Base-by-base conservation (phyloP, 345 rosid genomes). In the Salix caprea region DNA sequence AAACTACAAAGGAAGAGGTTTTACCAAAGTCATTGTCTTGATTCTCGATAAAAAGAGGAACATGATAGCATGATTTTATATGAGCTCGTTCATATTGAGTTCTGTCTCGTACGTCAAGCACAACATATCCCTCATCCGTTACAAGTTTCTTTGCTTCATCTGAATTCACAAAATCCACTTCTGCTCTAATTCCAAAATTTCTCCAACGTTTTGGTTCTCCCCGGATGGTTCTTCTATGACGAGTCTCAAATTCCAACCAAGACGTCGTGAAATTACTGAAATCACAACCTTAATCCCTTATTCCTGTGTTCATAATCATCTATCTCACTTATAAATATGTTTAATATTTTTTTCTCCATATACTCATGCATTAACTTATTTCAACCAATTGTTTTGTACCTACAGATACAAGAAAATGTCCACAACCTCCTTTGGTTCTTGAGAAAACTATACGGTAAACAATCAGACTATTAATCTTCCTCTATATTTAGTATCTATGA, bases 11-110 rank as follows among this genome's bases (percentile, higher is more conserved):
- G 34, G 39, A 65, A 0, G 62, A 4, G 21, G 28, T 13, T 48
- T 84, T 80, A 93, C 99, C 97, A 18, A 85, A 72, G 84, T 95
- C 99, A 71, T 89, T 93, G 86, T 91, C 99, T 80, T 91, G 82
- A 78, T 91, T 93, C 73, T 87, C 89, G 7, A 91, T 87, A 77
- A 90, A 93, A 78, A 95, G 93, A 81, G 99, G 99, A 28, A 89
- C 88, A 70, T 91, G 99, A 76, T 79, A 80, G 66, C 96, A 93
- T 42, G 97, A 89, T 74, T 90, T 90, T 58, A 93, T 95, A 85
- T 85, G 97, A 75, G 99, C 94, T 82, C 97, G 85, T 58, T 89
- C 87, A 40, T 81, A 93, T 10, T 95, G 99, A 71, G 84, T 77
- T 75, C 74, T 90, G 86, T 95, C 99, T 37, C 97, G 87, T 14